Percentiles rank a stretch among this genome's conserved stretches.
Conservation (phyloP, 495 filamentous ascomycete genomes). For the Xylaria flabelliformis region DNA sequence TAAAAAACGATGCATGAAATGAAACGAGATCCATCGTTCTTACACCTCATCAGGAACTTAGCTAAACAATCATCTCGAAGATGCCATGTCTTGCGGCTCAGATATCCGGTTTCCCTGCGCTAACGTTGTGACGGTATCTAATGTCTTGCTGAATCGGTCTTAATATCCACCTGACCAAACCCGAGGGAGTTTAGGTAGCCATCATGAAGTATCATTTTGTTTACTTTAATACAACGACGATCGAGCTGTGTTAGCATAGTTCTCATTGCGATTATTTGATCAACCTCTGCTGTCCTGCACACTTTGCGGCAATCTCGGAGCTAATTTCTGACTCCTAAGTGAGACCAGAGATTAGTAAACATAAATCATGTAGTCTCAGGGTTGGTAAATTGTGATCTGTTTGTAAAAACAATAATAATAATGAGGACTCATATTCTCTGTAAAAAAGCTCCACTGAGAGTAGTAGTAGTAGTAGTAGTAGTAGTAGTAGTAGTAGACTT, state of each 20-base stretch:
- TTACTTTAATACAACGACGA: background rate
- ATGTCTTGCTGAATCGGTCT: background rate
- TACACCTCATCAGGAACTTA: background rate
- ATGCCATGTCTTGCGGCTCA: background rate
- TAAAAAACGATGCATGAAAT: background rate
- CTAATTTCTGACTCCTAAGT: background rate
- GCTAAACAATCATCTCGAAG: background rate
- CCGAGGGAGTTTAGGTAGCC: no score
- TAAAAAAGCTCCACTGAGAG: background rate
- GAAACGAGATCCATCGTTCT: background rate
- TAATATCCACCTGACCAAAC: no score
- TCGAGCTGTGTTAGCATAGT: background rate
- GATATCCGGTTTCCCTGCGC: background rate
- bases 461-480: background rate
- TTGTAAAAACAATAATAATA: background rate
- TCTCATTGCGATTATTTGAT: background rate
- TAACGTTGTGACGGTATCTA: background rate
- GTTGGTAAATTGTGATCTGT: background rate
- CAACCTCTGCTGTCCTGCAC: no score
- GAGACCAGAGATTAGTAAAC: background rate
- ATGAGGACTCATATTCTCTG: background rate
- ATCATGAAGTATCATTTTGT: background rate
- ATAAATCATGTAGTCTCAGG: no score
- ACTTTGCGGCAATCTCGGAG: no score
- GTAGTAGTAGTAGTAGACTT: conserved; percentile 1